A percentile compares a stretch with the other conserved stretches of the same genome.
These are phyloP conservation scores for Psilocybe cubensis DNA, from an alignment of 768 basidiomycete species.

Conservation along the genomic window DNA sequence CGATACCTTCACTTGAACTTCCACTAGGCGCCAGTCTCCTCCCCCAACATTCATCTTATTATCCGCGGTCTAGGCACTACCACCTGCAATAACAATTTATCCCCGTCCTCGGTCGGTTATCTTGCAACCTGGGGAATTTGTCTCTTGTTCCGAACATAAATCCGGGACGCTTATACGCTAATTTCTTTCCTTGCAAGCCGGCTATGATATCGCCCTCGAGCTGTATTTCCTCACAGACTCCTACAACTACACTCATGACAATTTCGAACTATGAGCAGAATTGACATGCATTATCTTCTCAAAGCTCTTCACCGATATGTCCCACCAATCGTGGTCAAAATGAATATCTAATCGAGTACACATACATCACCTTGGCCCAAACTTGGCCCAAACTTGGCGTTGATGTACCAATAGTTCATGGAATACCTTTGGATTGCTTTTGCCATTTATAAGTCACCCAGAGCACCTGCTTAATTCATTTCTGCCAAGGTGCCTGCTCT, in stretches of 20 bases:
- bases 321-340: no score
- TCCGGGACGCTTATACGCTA: background rate
- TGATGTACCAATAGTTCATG: background rate
- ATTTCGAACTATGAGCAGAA: background rate
- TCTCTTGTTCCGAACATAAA: background rate
- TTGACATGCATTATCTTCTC: background rate
- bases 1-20: no score
- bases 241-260: background rate
- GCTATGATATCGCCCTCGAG: background rate
- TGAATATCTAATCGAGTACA: background rate
- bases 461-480: background rate
- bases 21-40: no score
- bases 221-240: no score
- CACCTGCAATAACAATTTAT: background rate
- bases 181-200: background rate
- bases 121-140: background rate
- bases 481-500: background rate
- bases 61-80: no score
- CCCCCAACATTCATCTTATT: no score
- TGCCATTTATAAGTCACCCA: background rate
- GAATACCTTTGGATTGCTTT: background rate
- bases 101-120: background rate
- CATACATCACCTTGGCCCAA: background rate
- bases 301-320: background rate
- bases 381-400: background rate